phyloP scores from a whole-genome alignment of 805 yeast species.

The Barnettozyma populi region DNA sequence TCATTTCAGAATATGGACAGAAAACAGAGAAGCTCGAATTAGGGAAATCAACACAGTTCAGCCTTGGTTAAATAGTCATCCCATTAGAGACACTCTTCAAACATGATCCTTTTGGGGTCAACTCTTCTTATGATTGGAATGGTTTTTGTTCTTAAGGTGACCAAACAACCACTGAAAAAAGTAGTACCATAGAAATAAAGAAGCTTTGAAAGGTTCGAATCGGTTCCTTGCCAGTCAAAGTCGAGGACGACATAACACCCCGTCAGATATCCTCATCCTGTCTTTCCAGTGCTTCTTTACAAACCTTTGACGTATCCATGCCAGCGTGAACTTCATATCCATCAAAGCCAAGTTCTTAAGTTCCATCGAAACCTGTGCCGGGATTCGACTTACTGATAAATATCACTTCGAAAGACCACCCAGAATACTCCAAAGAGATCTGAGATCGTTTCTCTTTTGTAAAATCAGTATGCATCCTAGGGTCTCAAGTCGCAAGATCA shows the following conservation, averaged over 20 bases:
- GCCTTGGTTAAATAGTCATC: background rate
- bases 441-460: background rate
- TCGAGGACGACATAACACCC: background rate
- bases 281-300: background rate
- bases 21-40: background rate
- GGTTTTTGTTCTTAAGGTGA: conserved; percentile 19
- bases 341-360: background rate
- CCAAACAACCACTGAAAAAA: conserved; percentile 3
- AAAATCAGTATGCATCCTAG: background rate
- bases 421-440: background rate
- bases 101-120: conserved; percentile 19
- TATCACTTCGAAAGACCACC: background rate
- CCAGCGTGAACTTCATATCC: background rate
- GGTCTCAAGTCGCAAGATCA: background rate
- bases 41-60: background rate
- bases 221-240: background rate
- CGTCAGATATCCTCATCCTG: background rate
- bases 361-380: background rate
- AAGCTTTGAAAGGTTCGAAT: background rate
- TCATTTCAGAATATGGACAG: background rate
- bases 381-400: background rate
- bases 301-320: background rate
- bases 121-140: conserved; percentile 9
- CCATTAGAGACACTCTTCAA: background rate
- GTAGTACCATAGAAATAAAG: background rate